Evolutionary conservation across 2,329 filamentous ascomycete genomes (phyloP).

Genomic region (Cladosporium sp.): DNA sequence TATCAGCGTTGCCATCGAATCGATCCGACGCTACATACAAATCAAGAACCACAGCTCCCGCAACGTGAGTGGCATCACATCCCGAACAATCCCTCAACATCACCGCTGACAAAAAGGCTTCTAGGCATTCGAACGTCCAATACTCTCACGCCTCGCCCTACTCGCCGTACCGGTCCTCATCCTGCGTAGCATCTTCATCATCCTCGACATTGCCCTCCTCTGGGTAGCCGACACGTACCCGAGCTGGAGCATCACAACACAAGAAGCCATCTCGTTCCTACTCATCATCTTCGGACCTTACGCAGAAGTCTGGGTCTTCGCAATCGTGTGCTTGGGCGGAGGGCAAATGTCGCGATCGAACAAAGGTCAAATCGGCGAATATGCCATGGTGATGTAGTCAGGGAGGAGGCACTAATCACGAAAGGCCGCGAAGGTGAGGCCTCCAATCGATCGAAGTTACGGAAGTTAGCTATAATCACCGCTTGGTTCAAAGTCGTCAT

Average conservation of each 20-base stretch:
- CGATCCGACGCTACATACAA: constrained; percentile 7
- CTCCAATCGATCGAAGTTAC: too few relatives aligned
- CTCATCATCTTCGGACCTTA: constrained; percentile 22
- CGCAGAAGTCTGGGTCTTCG: constrained; percentile 17
- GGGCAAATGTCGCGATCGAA: constrained; percentile 19
- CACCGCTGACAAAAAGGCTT: neutral
- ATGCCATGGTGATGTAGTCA: neutral
- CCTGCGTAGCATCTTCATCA: constrained; percentile 21
- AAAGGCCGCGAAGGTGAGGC: too few relatives aligned
- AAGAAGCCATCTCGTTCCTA: constrained; percentile 15
- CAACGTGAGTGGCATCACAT: neutral
- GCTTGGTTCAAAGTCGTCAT: too few relatives aligned
- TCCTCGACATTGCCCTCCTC: constrained; percentile 22
- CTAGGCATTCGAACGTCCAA: constrained; percentile 18
- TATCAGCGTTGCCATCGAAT: constrained; percentile 17
- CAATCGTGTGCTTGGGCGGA: constrained; percentile 17
- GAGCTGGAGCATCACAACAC: neutral
- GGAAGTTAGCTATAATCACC: too few relatives aligned
- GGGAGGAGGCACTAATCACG: too few relatives aligned
- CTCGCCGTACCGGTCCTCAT: constrained; percentile 17
- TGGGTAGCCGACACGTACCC: constrained; percentile 6
- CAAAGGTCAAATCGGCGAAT: neutral
- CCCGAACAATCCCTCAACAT: neutral
- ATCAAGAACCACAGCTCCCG: constrained; percentile 19
- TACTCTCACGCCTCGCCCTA: constrained; percentile 11